Conservation (phyloP, 2,329 filamentous ascomycete species). For the Fonsecaea nubica region DNA sequence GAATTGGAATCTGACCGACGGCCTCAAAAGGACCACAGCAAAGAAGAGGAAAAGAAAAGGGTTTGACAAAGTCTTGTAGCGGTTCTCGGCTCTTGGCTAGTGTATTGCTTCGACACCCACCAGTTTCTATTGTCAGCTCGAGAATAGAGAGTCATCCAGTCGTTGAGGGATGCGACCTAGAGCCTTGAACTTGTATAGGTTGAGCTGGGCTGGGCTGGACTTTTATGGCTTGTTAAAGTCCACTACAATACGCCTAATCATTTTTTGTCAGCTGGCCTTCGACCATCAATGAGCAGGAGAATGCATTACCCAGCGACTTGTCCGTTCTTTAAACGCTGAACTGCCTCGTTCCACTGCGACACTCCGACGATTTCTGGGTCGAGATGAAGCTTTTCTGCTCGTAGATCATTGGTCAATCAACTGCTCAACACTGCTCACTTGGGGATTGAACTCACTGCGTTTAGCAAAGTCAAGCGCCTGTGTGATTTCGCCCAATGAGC, state of each 20-base stretch:
- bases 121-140: too few species aligned
- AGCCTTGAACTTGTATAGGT: too few species aligned
- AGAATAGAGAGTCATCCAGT: too few species aligned
- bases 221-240: constrained; percentile 38
- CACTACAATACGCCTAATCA: constrained; percentile 37
- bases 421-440: background rate
- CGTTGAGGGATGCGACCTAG: too few species aligned
- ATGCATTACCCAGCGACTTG: constrained; percentile 38
- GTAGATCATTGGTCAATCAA: background rate
- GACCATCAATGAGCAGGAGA: background rate
- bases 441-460: constrained; percentile 22
- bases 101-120: too few species aligned
- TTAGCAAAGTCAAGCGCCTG: constrained; percentile 33
- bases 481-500: constrained; percentile 30
- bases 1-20: too few species aligned
- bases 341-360: constrained; percentile 35
- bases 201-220: background rate
- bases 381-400: constrained; percentile 36
- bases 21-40: too few species aligned
- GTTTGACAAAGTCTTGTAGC: too few species aligned
- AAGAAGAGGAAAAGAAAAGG: too few species aligned
- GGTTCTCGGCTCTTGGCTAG: too few species aligned
- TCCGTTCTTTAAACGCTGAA: constrained; percentile 38
- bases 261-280: background rate
- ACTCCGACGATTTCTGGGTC: constrained; percentile 37